Evolutionary conservation across 495 filamentous ascomycete species (phyloP).

Genomic region (Lophiostoma macrostomum): DNA sequence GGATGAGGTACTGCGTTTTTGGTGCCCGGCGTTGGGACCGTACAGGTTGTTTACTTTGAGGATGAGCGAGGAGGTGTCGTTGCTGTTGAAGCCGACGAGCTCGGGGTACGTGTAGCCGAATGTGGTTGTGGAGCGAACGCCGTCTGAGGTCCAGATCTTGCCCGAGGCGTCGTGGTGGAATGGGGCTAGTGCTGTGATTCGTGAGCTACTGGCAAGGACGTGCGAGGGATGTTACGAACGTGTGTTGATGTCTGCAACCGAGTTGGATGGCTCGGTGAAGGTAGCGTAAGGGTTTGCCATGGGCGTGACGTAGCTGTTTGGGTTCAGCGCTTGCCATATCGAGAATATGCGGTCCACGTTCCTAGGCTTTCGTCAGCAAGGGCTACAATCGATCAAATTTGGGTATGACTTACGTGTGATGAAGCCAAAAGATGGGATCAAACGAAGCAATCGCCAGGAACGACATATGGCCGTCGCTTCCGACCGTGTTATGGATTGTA

Average conservation of each 20-base stretch:
- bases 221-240: conserved; percentile 26
- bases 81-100: conserved; percentile 35
- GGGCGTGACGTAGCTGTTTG: conserved; percentile 54
- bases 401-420: conserved; percentile 45
- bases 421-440: conserved; percentile 73
- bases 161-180: conserved; percentile 43
- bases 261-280: conserved; percentile 49
- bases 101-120: conserved; percentile 65
- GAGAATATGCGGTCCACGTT: conserved; percentile 68
- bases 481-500: conserved; percentile 54
- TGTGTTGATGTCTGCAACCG: conserved; percentile 38
- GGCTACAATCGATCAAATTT: neutral
- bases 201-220: neutral
- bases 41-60: conserved; percentile 55
- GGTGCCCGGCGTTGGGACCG: conserved; percentile 37
- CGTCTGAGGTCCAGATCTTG: conserved; percentile 43
- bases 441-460: conserved; percentile 64
- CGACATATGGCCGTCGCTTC: conserved; percentile 64
- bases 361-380: conserved; percentile 39
- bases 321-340: conserved; percentile 69
- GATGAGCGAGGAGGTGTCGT: conserved; percentile 42
- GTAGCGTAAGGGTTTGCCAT: conserved; percentile 47
- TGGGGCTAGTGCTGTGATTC: conserved; percentile 41
- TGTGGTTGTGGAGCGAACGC: conserved; percentile 29
- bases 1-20: neutral